These are phyloP conservation scores for Pulchroboletus neoregius DNA, from an alignment of 1,284 basidiomycete genomes.

Conservation along the genomic window DNA sequence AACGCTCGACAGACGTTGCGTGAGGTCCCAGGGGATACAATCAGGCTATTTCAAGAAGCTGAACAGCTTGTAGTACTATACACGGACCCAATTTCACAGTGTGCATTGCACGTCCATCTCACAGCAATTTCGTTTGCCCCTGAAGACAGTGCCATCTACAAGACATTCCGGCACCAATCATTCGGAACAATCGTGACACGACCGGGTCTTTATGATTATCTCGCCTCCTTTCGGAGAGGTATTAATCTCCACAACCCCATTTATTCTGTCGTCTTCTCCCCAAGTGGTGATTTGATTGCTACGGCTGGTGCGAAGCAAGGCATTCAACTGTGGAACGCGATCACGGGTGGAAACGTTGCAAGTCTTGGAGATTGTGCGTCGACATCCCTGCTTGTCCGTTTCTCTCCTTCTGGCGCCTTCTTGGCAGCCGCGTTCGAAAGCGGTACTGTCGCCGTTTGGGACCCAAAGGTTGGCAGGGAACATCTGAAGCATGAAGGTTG, in stretches of 20 bases:
- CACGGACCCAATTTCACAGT: constrained; percentile 23
- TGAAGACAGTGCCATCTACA: not conserved
- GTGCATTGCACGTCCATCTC: constrained; percentile 23
- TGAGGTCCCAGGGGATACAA: constrained; percentile 1
- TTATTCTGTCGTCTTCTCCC: constrained; percentile 21
- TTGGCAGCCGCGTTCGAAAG: constrained; percentile 21
- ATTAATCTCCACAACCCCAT: constrained; percentile 6
- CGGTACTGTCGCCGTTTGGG: constrained; percentile 23
- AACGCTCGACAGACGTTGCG: constrained; percentile 9
- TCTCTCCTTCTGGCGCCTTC: constrained; percentile 23
- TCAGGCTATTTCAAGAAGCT: constrained; percentile 14
- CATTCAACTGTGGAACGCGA: constrained; percentile 24
- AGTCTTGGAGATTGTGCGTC: constrained; percentile 17
- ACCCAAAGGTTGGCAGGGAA: constrained; percentile 22
- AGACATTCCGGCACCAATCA: constrained; percentile 15
- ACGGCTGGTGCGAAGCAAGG: constrained; percentile 18
- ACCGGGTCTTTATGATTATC: not conserved
- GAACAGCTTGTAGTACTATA: constrained; percentile 21
- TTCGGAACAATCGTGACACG: not conserved
- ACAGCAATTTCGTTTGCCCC: constrained; percentile 10
- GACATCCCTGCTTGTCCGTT: constrained; percentile 21
- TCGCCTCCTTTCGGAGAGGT: not conserved
- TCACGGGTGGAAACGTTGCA: constrained; percentile 22
- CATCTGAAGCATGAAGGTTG: constrained; percentile 19
- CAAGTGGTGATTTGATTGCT: constrained; percentile 11